Evolutionary conservation across 2,329 filamentous ascomycete genomes (phyloP).

Genomic region (Zarea fungicola): DNA sequence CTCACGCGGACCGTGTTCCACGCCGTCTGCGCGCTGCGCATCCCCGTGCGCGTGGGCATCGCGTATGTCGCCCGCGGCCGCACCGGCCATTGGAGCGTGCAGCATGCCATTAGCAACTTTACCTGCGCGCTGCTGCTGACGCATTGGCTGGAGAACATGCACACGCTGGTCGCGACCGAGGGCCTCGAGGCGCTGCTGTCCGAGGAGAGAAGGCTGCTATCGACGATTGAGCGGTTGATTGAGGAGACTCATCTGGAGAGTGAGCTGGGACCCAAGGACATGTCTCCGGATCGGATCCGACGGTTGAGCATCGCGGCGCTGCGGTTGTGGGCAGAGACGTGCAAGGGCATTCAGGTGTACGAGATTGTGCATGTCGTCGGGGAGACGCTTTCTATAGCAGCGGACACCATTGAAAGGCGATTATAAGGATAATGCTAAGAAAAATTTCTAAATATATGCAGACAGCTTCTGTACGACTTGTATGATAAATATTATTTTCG

Average conservation of each 20-base stretch:
- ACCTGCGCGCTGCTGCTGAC: conserved; percentile 44
- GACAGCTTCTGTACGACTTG: no score
- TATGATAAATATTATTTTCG: no score
- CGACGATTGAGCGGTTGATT: conserved; percentile 19
- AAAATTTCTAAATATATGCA: no score
- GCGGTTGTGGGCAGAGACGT: conserved; percentile 26
- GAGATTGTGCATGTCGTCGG: conserved; percentile 23
- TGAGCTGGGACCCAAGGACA: conserved; percentile 14
- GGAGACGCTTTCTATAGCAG: conserved; percentile 15
- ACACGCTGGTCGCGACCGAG: conserved; percentile 8
- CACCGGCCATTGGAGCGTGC: conserved; percentile 50
- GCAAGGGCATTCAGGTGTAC: conserved; percentile 24
- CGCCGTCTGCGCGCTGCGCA: conserved; percentile 48
- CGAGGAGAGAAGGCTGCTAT: conserved; percentile 20
- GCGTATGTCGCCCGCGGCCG: conserved; percentile 48
- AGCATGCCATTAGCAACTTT: conserved; percentile 48
- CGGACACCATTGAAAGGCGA: background rate
- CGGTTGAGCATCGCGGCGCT: conserved; percentile 20
- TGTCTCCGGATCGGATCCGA: conserved; percentile 17
- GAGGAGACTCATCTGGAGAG: conserved; percentile 21
- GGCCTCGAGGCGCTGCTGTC: conserved; percentile 12
- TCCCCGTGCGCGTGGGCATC: conserved; percentile 48
- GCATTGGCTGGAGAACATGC: conserved; percentile 33
- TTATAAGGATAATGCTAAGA: no score
- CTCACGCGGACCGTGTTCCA: conserved; percentile 46